Conservation (phyloP, 208 protist genomes). For the Crithidia expoeki region DNA sequence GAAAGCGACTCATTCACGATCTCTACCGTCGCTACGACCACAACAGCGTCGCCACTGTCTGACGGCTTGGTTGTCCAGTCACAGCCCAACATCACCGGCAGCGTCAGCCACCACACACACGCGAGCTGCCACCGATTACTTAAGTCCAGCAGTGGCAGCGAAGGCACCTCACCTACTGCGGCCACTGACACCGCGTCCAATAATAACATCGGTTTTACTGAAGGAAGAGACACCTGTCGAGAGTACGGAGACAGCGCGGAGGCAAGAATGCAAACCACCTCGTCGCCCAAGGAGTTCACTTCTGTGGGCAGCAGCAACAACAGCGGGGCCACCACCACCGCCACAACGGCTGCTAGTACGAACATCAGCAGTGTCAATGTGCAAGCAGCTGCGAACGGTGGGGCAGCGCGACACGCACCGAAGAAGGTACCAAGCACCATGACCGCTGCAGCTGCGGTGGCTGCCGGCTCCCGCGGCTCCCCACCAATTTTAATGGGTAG, state of each 20-base stretch:
- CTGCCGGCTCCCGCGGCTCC: not conserved
- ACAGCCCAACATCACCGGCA: not conserved
- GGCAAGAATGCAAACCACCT: conserved; percentile 1
- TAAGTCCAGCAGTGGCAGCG: conserved; percentile 9
- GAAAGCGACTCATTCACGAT: conserved; percentile 8
- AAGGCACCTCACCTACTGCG: not conserved
- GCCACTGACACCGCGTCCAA: not conserved
- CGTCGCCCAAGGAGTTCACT: not conserved
- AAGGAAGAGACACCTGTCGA: not conserved
- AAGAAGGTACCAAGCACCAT: conserved; percentile 17
- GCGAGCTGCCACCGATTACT: conserved; percentile 3
- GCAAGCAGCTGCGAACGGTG: conserved; percentile 1
- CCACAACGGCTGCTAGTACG: not conserved
- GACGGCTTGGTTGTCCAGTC: not conserved
- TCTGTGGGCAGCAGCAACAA: not conserved
- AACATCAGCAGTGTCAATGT: not conserved
- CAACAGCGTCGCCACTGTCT: not conserved
- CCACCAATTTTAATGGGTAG: conserved; percentile 9
- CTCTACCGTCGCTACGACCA: not conserved
- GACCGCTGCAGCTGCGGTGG: conserved; percentile 3
- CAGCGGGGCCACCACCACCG: not conserved
- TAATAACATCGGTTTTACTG: not conserved
- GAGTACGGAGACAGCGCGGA: not conserved
- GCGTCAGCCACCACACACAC: conserved; percentile 5
- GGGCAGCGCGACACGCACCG: not conserved